Percentiles rank a stretch among this genome's conserved stretches.
Evolutionary conservation across 805 yeast species (phyloP).

Genomic region (Blastobotrys robertii): DNA sequence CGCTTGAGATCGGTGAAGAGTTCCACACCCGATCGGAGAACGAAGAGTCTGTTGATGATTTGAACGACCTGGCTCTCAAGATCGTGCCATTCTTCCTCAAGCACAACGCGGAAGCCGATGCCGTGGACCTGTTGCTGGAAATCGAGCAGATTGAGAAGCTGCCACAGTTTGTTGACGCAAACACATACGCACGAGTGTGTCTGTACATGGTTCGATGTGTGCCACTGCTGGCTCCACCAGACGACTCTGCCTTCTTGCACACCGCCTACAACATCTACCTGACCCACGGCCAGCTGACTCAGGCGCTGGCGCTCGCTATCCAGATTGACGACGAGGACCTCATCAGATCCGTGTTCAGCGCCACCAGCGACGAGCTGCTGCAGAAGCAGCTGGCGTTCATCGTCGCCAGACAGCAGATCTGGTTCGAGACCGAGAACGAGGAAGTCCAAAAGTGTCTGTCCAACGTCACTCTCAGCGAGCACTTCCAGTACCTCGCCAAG

Average conservation of each 20-base stretch:
- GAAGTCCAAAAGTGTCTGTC: slow-evolving; percentile 80
- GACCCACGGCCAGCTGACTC: slow-evolving; percentile 69
- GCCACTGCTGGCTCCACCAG: slow-evolving; percentile 93
- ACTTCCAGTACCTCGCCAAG: slow-evolving; percentile 68
- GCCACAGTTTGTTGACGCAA: slow-evolving; percentile 74
- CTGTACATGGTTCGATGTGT: slow-evolving; percentile 92
- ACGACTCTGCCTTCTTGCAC: slow-evolving; percentile 72
- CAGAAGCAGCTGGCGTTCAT: slow-evolving; percentile 90
- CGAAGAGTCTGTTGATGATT: slow-evolving; percentile 27
- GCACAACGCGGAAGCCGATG: slow-evolving; percentile 98
- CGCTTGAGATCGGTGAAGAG: slow-evolving; percentile 88
- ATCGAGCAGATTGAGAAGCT: slow-evolving; percentile 78
- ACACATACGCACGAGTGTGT: slow-evolving; percentile 82
- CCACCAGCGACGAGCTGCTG: slow-evolving; percentile 56
- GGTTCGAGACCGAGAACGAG: slow-evolving; percentile 44
- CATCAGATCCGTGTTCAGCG: slow-evolving; percentile 70
- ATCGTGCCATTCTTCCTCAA: slow-evolving; percentile 83
- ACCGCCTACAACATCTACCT: slow-evolving; percentile 84
- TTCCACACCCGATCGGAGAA: slow-evolving; percentile 31
- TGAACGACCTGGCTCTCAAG: slow-evolving; percentile 58
- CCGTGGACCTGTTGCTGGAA: slow-evolving; percentile 86
- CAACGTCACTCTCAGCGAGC: slow-evolving; percentile 68
- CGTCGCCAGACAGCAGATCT: slow-evolving; percentile 75
- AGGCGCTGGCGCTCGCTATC: slow-evolving; percentile 83
- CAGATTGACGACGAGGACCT: slow-evolving; percentile 74